phyloP scores from a whole-genome alignment of 176 grass and related monocot species.

The Oryza meridionalis region DNA sequence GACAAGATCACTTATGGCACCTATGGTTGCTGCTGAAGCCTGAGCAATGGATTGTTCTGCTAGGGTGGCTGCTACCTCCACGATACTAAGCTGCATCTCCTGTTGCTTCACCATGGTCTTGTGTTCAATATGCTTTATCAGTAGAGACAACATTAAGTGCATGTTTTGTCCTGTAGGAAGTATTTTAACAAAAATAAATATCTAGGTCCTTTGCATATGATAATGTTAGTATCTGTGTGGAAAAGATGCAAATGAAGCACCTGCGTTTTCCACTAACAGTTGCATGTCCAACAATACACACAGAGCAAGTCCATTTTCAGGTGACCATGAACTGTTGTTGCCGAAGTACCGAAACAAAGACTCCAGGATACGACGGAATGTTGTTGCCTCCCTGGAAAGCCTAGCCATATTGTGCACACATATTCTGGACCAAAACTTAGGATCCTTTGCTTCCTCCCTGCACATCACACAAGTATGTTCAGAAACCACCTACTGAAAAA shows the following conservation, averaged over 20 bases:
- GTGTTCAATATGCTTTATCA: constrained; percentile 98
- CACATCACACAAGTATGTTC: constrained; percentile 40
- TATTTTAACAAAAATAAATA: constrained; percentile 50
- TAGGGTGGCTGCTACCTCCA: constrained; percentile 80
- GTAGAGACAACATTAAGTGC: constrained; percentile 81
- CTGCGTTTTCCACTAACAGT: constrained; percentile 79
- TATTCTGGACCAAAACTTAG: constrained; percentile 93
- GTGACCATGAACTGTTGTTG: constrained; percentile 75
- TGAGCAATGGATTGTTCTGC: constrained; percentile 78
- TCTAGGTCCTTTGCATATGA: constrained; percentile 2
- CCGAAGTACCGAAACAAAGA: constrained; percentile 89
- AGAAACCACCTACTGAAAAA: constrained; percentile 34
- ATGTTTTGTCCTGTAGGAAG: constrained; percentile 74
- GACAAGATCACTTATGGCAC: constrained; percentile 97
- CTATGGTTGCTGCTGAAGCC: constrained; percentile 78
- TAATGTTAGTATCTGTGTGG: not conserved
- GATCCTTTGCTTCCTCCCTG: constrained; percentile 84
- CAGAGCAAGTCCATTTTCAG: constrained; percentile 72
- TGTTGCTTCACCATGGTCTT: constrained; percentile 85
- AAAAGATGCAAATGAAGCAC: constrained; percentile 51
- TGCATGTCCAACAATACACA: constrained; percentile 92
- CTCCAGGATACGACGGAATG: constrained; percentile 91
- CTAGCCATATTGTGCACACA: constrained; percentile 96
- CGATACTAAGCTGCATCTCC: constrained; percentile 85
- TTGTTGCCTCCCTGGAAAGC: constrained; percentile 88